phyloP scores from a whole-genome alignment of 805 yeast species.

The Lachancea kluyveri region DNA sequence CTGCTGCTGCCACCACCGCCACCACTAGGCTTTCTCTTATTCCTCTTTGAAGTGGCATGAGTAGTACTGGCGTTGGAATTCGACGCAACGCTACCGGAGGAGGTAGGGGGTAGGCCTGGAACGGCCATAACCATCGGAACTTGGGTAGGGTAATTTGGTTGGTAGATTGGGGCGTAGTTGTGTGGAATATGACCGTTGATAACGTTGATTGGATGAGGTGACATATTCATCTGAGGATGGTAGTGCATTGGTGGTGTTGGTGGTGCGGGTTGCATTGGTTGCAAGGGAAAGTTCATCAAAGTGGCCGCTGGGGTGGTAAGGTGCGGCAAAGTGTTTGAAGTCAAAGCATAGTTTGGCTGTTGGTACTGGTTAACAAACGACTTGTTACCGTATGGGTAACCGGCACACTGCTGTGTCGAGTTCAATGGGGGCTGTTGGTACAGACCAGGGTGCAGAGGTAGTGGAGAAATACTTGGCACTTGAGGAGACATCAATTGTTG shows the following conservation, averaged over 20 bases:
- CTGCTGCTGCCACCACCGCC: slow-evolving; percentile 1
- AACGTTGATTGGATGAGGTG: too few relatives aligned
- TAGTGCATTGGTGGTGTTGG: slow-evolving; percentile 13
- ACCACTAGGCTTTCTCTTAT: slow-evolving; percentile 1
- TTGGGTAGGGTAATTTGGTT: too few relatives aligned
- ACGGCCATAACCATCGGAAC: too few relatives aligned
- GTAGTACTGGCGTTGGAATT: too few relatives aligned
- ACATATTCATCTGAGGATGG: too few relatives aligned
- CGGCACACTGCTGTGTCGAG: too few relatives aligned
- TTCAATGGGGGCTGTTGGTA: too few relatives aligned
- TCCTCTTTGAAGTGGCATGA: neutral
- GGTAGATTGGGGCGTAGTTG: too few relatives aligned
- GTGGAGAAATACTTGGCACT: slow-evolving; percentile 7
- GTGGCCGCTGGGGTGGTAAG: slow-evolving; percentile 13
- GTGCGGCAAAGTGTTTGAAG: slow-evolving; percentile 11
- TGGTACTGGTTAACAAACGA: too few relatives aligned
- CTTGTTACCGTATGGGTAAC: slow-evolving; percentile 10
- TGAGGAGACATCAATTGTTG: slow-evolving; percentile 5
- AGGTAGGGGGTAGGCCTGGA: too few relatives aligned
- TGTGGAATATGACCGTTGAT: too few relatives aligned
- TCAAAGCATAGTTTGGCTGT: slow-evolving; percentile 10
- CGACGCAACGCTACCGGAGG: too few relatives aligned
- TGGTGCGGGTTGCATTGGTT: slow-evolving; percentile 13
- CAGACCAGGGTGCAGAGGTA: slow-evolving; percentile 9
- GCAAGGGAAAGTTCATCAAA: slow-evolving; percentile 9